These are phyloP conservation scores for Calonectria honghensis DNA, from an alignment of 2,329 filamentous ascomycete genomes.

Conservation along the genomic window DNA sequence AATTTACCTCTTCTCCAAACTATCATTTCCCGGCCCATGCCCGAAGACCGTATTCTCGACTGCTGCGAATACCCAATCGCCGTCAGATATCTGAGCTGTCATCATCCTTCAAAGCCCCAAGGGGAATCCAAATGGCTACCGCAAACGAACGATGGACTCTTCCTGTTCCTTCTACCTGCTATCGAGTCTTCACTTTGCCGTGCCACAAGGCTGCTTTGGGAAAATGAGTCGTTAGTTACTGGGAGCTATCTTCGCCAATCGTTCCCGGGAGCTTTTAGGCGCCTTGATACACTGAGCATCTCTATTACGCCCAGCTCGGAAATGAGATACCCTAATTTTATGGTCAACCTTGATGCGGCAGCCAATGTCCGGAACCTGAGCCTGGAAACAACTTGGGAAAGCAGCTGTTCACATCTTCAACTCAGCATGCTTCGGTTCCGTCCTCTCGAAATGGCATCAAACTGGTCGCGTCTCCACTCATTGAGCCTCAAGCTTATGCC, in stretches of 20 bases:
- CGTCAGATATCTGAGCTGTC: not conserved
- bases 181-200: not conserved
- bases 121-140: not conserved
- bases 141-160: slow-evolving; percentile 21
- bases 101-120: not conserved
- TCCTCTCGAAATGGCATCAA: not conserved
- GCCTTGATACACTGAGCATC: slow-evolving; percentile 16
- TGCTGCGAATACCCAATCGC: slow-evolving; percentile 18
- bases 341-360: slow-evolving; percentile 8
- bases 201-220: slow-evolving; percentile 12
- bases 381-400: not conserved
- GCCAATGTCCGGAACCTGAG: slow-evolving; percentile 15
- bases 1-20: slow-evolving; percentile 14
- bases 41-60: not conserved
- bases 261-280: not conserved
- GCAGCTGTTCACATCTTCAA: not conserved
- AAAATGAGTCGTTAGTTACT: slow-evolving; percentile 10
- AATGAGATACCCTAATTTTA: not conserved
- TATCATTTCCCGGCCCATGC: slow-evolving; percentile 20
- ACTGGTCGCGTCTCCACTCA: slow-evolving; percentile 17
- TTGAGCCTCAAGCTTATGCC: slow-evolving; percentile 1
- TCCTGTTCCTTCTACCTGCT: slow-evolving; percentile 16
- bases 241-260: not conserved
- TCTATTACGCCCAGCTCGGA: not conserved
- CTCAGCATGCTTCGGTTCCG: not conserved